A percentile compares a stretch with the other conserved stretches of the same genome.
Conservation (phyloP, 2,329 filamentous ascomycete genomes). For the Calonectria naviculata region DNA sequence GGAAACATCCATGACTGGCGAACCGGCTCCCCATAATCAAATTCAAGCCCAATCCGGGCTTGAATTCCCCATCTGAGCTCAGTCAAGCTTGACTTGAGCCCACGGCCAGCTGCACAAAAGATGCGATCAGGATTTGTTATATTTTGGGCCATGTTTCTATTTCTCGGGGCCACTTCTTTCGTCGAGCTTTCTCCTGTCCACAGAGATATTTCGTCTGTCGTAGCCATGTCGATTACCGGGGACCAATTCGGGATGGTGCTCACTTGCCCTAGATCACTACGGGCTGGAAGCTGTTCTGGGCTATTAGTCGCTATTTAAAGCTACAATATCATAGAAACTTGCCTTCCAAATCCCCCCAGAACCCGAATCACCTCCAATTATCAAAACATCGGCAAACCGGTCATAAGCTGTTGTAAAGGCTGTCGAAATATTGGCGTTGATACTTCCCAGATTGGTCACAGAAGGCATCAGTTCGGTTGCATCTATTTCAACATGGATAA, state of each 20-base stretch:
- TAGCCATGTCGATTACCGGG: constrained; percentile 65
- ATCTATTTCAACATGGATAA: constrained; percentile 78
- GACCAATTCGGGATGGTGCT: constrained; percentile 72
- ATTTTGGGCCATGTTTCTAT: constrained; percentile 22
- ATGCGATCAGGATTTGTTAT: constrained; percentile 61
- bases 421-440: constrained; percentile 80
- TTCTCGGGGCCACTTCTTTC: constrained; percentile 14
- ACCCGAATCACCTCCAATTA: constrained; percentile 82
- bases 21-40: constrained; percentile 61
- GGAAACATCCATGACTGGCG: constrained; percentile 65
- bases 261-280: constrained; percentile 57
- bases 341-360: constrained; percentile 82
- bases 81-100: constrained; percentile 70
- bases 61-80: constrained; percentile 78
- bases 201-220: constrained; percentile 51
- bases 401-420: constrained; percentile 84
- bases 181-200: constrained; percentile 28
- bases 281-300: constrained; percentile 60
- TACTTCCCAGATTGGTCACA: constrained; percentile 68
- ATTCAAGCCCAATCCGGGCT: constrained; percentile 71
- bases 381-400: constrained; percentile 78
- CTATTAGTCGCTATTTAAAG: constrained; percentile 13
- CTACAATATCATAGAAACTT: constrained; percentile 37
- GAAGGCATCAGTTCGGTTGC: constrained; percentile 65
- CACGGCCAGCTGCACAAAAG: constrained; percentile 75